phyloP scores from a whole-genome alignment of 768 basidiomycete genomes.

The Leccinellum luteum region DNA sequence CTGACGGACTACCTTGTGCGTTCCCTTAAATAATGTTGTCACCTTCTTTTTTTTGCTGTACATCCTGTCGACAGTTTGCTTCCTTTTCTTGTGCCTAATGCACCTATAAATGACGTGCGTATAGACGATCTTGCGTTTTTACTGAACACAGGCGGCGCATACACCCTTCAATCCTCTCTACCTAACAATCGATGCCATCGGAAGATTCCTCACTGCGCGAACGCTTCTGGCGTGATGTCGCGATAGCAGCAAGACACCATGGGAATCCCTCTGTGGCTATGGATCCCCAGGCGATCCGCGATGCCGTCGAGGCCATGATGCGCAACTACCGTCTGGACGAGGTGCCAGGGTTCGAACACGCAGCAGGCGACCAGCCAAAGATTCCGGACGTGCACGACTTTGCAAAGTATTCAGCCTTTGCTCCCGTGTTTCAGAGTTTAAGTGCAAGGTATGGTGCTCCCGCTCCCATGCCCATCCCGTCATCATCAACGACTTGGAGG shows the following conservation, averaged over 20 bases:
- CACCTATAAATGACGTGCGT: slow-evolving; percentile 6
- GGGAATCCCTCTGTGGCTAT: neutral
- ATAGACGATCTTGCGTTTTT: neutral
- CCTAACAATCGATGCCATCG: slow-evolving; percentile 11
- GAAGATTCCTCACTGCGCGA: slow-evolving; percentile 12
- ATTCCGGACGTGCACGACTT: slow-evolving; percentile 14
- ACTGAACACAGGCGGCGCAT: neutral
- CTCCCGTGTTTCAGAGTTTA: slow-evolving; percentile 17
- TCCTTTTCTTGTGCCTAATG: slow-evolving; percentile 4
- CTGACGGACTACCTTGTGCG: neutral
- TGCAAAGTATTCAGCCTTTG: slow-evolving; percentile 15
- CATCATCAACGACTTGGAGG: neutral
- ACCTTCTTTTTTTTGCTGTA: neutral
- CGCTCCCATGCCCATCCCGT: neutral
- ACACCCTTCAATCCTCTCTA: slow-evolving; percentile 6
- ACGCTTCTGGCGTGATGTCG: slow-evolving; percentile 27
- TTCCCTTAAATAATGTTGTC: neutral
- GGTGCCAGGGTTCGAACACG: slow-evolving; percentile 16
- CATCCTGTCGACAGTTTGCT: neutral
- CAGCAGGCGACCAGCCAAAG: neutral
- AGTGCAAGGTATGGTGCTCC: no score
- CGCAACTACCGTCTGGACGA: slow-evolving; percentile 21
- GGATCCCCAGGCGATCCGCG: slow-evolving; percentile 14
- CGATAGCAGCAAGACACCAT: slow-evolving; percentile 6
- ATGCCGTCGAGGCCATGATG: slow-evolving; percentile 24